Base-by-base conservation (phyloP, 2,329 filamentous ascomycete genomes). In the Huntiella omanensis region DNA sequence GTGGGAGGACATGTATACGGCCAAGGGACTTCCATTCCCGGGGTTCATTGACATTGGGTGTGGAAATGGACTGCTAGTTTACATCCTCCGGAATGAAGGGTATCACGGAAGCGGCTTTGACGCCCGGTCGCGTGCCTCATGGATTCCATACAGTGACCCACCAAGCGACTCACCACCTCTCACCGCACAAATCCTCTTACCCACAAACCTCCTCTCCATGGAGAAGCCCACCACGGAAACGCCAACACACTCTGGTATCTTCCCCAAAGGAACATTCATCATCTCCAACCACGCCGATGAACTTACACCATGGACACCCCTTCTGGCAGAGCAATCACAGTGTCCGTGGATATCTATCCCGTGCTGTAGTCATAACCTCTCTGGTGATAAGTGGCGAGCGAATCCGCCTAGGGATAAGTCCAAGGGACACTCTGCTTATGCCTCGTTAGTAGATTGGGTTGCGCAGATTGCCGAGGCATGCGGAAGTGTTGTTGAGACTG, bases 261-360 rank as follows among this genome's bases (percentile, higher is more conserved):
- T 96, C 56, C 68, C 75, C 0, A 58, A 61, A 12, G 75, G 76
- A 22, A 92, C 85, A 0, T 98, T 98, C 60, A 85, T 98, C 55
- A 81, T 98, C 52, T 93, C 86, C 42, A 98, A 98, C 57, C 91
- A 98, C 59, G 88, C 88, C 8, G 91, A 98, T 58, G 87, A 98
- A 62, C 71, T 98, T 11, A 98, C 91, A 0, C 76, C 84, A 0
- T 98, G 91, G 91, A 96, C 91, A 0, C 91, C 91, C 0, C 71
- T 96, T 13, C 73, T 98, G 36, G 87, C 84, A 1, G 73, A 75
- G 5, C 64, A 85, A 1, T 86, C 80, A 0, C 64, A 73, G 2
- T 81, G 80, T 8, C 81, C 86, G 0, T 98, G 95, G 60, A 75
- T 98, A 51, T 82, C 83, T 54, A 94, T 98, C 39, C 91, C 91